phyloP scores from a whole-genome alignment of 2,329 filamentous ascomycete genomes.

The Fusarium brachygibbosum region DNA sequence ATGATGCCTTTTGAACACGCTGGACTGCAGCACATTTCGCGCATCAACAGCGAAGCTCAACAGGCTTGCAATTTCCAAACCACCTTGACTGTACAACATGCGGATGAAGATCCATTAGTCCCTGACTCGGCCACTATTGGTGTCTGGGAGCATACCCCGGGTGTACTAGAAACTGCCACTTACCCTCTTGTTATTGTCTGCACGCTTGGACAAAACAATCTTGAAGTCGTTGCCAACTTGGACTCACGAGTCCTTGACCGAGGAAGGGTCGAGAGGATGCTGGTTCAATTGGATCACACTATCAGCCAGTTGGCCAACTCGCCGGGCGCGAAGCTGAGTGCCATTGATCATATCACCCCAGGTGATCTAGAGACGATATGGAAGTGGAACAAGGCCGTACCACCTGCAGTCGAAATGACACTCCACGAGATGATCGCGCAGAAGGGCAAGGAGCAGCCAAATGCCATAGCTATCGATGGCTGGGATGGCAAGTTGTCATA shows the following conservation, averaged over 20 bases:
- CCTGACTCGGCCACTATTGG: slow-evolving; percentile 9
- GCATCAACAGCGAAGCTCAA: slow-evolving; percentile 14
- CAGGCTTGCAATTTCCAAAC: slow-evolving; percentile 24
- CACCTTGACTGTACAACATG: slow-evolving; percentile 7
- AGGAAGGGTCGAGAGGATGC: slow-evolving; percentile 7
- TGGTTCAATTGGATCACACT: slow-evolving; percentile 12
- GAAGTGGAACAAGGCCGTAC: slow-evolving; percentile 12
- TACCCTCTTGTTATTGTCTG: slow-evolving; percentile 23
- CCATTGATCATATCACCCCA: neutral
- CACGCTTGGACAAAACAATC: neutral
- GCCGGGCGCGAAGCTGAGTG: neutral
- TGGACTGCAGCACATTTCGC: slow-evolving; percentile 14
- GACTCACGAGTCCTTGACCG: slow-evolving; percentile 15
- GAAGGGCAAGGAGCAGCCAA: neutral
- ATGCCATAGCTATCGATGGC: slow-evolving; percentile 2
- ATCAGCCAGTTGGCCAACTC: neutral
- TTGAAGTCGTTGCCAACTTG: slow-evolving; percentile 2
- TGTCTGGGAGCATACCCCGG: slow-evolving; percentile 1
- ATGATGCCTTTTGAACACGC: slow-evolving; percentile 28
- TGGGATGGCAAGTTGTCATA: slow-evolving; percentile 9
- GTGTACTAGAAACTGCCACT: slow-evolving; percentile 16
- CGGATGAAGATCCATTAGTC: neutral
- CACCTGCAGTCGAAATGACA: neutral
- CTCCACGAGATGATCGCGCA: neutral
- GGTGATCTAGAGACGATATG: slow-evolving; percentile 11